Conservation (phyloP, 768 basidiomycete genomes). For the Termitomyces eurrhizus region DNA sequence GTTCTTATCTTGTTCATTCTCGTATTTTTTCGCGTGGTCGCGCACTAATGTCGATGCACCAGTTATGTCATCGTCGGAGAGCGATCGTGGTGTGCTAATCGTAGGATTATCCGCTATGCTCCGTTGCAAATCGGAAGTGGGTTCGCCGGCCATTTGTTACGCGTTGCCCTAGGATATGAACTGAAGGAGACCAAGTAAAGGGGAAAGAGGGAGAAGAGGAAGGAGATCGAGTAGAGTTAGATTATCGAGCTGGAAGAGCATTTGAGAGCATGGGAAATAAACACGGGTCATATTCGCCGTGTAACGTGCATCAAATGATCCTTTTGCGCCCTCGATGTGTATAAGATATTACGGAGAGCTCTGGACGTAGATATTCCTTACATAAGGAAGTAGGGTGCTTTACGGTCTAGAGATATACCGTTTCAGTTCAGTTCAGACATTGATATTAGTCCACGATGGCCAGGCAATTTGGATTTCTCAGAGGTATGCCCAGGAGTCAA, state of each 20-base stretch:
- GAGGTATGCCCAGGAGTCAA: not conserved
- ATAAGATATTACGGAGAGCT: not conserved
- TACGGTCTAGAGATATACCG: not conserved
- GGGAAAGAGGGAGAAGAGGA: not conserved
- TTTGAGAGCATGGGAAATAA: constrained; percentile 14
- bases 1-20: not conserved
- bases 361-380: not conserved
- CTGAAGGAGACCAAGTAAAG: no score
- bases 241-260: constrained; percentile 1
- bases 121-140: not conserved
- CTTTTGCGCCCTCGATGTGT: not conserved
- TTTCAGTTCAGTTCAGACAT: not conserved
- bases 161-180: not conserved
- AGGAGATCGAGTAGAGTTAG: not conserved
- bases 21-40: not conserved
- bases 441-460: not conserved
- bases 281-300: constrained; percentile 1
- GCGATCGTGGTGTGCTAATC: not conserved
- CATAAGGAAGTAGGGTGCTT: not conserved
- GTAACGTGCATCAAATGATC: not conserved
- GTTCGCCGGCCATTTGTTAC: not conserved
- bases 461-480: not conserved
- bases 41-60: not conserved
- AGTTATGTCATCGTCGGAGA: constrained; percentile 4
- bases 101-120: not conserved